Base-by-base conservation (phyloP, 2,329 filamentous ascomycete genomes). In the Phaeoacremonium minimum region DNA sequence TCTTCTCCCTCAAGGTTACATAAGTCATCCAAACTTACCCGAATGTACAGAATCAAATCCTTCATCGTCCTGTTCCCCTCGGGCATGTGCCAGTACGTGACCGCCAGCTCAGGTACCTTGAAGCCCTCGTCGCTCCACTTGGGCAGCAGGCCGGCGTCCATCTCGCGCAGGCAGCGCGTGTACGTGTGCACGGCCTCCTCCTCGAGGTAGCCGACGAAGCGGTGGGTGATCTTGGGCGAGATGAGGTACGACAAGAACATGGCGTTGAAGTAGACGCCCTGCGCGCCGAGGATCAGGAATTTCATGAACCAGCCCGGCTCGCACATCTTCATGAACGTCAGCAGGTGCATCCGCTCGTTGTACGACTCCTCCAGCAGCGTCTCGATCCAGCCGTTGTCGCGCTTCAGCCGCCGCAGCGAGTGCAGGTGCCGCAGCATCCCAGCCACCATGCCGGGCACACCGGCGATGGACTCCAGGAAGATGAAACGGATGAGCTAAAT, bases 111-210 rank as follows among this genome's bases (percentile, higher is more conserved):
- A 1, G 93, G 93, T 4, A 93, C 87, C 36, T 73, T 51, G 52
- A 95, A 82, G 7, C 80, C 75, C 2, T 67, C 63, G 42, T 78
- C 71, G 17, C 77, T 70, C 90, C 93, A 98, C 49, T 80, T 80
- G 1, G 90, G 89, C 12, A 96, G 67, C 40, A 79, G 76, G n/a
- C 91, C 91, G 4, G 75, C 73, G 40, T 97, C 90, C 16, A 98
- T 76, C 54, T 97, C 93, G 47, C 80, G 71, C 50, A 97, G 85
- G 42, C 88, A 87, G 33, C 89, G 81, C 1, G 88, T 93, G 67
- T 98, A 98, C 0, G 93, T 98, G 55, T 95, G 77, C 2, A 97
- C 91, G 7, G 93, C 93, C 62, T 98, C 93, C 60, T 98, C 93
- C 62, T 98, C 93, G 11, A 98, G 79, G 51, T 97, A 97, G 2